These are phyloP conservation scores for Podospora sp. DNA, from an alignment of 495 filamentous ascomycete species.

Conservation along the genomic window DNA sequence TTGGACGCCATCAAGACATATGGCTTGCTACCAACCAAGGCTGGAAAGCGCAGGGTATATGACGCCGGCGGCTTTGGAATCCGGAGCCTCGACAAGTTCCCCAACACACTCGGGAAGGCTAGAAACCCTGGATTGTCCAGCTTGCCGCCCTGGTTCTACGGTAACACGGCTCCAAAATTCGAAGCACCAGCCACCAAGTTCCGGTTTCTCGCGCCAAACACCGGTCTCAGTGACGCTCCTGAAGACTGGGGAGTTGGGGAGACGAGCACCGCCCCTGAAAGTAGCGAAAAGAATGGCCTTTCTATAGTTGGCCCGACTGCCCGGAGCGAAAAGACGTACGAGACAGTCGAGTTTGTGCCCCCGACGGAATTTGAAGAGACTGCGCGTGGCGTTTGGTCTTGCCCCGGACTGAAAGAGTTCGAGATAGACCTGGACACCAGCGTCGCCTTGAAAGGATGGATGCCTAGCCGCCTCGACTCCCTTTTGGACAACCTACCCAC, in stretches of 20 bases:
- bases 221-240: slow-evolving; percentile 25
- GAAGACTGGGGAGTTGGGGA: background rate
- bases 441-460: slow-evolving; percentile 35
- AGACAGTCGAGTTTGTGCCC: slow-evolving; percentile 19
- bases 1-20: slow-evolving; percentile 36
- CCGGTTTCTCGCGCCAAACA: slow-evolving; percentile 36
- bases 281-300: background rate
- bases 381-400: slow-evolving; percentile 29
- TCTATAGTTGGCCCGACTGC: background rate
- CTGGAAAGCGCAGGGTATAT: slow-evolving; percentile 24
- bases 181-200: background rate
- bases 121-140: slow-evolving; percentile 37
- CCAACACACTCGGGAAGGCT: slow-evolving; percentile 27
- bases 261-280: background rate
- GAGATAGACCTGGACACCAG: slow-evolving; percentile 32
- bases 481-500: slow-evolving; percentile 39
- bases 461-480: slow-evolving; percentile 36
- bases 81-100: slow-evolving; percentile 28
- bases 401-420: slow-evolving; percentile 28
- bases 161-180: background rate
- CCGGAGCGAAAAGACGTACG: background rate
- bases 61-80: slow-evolving; percentile 9
- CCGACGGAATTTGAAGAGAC: slow-evolving; percentile 20
- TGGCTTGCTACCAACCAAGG: slow-evolving; percentile 31
- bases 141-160: slow-evolving; percentile 32